Evolutionary conservation across 768 basidiomycete genomes (phyloP).

Genomic region (Chalciporus sphaerocephalus): DNA sequence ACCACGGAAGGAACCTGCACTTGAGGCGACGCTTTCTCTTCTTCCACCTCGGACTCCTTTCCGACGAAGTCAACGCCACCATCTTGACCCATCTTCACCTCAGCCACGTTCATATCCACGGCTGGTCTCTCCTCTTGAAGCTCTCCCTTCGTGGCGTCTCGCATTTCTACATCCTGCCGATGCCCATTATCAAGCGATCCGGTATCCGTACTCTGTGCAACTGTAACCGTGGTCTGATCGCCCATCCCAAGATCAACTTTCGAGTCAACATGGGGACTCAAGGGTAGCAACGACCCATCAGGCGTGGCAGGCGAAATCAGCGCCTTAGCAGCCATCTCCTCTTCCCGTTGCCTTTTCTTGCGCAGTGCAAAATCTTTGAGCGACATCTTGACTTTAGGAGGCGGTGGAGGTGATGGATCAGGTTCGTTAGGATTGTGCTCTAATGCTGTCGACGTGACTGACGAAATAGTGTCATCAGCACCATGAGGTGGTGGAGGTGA

Average conservation of each 20-base stretch:
- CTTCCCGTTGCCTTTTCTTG: constrained; percentile 51
- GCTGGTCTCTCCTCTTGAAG: neutral
- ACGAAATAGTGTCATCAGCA: constrained; percentile 2
- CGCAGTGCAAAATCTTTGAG: constrained; percentile 54
- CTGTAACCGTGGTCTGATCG: neutral
- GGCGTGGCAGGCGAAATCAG: constrained; percentile 20
- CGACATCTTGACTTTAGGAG: constrained; percentile 53
- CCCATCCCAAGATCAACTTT: constrained; percentile 10
- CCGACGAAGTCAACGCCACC: neutral
- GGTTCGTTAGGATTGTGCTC: constrained; percentile 6
- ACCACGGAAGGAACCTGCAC: neutral
- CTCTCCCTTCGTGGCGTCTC: constrained; percentile 3
- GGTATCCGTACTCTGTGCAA: neutral
- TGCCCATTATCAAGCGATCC: neutral
- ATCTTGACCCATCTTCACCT: neutral
- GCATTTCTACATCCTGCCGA: constrained; percentile 12
- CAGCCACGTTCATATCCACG: neutral
- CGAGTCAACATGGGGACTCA: constrained; percentile 20
- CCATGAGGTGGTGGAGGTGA: constrained; percentile 34
- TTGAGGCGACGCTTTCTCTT: neutral
- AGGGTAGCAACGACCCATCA: constrained; percentile 8
- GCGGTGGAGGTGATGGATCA: constrained; percentile 30
- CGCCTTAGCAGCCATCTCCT: constrained; percentile 35
- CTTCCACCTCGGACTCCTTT: neutral
- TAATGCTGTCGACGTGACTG: constrained; percentile 10